A percentile compares a stretch with the other conserved stretches of the same genome.
Conservation (phyloP, 306 rosid genomes). For the Ziziphus jujuba region DNA sequence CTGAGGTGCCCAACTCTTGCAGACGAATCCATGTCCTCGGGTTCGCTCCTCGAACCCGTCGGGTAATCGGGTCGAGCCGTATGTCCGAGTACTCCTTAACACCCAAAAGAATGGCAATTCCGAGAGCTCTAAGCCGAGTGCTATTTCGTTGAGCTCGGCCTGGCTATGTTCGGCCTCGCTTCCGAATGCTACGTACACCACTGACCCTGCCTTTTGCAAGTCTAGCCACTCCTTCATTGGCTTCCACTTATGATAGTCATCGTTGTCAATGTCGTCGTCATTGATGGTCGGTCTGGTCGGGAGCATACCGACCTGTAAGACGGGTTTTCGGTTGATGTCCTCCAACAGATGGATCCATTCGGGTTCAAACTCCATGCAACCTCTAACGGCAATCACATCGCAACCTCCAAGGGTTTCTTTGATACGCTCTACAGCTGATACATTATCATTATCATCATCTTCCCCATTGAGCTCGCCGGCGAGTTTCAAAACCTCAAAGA, state of each 20-base stretch:
- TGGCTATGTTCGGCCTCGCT: slow-evolving; percentile 31
- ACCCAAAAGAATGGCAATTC: slow-evolving; percentile 62
- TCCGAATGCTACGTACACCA: slow-evolving; percentile 63
- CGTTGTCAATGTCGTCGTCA: neutral
- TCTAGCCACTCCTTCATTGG: slow-evolving; percentile 21
- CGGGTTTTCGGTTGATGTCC: slow-evolving; percentile 17
- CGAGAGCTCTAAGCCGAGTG: slow-evolving; percentile 50
- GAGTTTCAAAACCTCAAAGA: slow-evolving; percentile 12
- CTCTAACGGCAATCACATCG: slow-evolving; percentile 19
- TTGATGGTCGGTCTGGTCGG: neutral
- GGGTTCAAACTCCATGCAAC: slow-evolving; percentile 21
- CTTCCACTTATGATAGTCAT: too few species aligned
- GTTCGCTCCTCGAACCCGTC: slow-evolving; percentile 53
- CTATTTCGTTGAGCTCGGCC: slow-evolving; percentile 34
- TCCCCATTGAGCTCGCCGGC: neutral
- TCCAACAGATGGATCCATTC: slow-evolving; percentile 12
- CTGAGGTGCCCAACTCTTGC: slow-evolving; percentile 64
- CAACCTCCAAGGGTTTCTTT: neutral
- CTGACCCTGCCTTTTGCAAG: slow-evolving; percentile 28
- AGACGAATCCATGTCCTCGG: slow-evolving; percentile 38
- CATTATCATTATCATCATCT: neutral
- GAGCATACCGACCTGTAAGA: slow-evolving; percentile 33
- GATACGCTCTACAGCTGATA: neutral
- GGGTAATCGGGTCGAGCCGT: slow-evolving; percentile 24
- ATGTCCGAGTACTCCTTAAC: slow-evolving; percentile 26